A percentile compares a stretch with the other conserved stretches of the same genome.
These are phyloP conservation scores for Sporothrix brasiliensis DNA, from an alignment of 2,329 filamentous ascomycete species.

Conservation along the genomic window DNA sequence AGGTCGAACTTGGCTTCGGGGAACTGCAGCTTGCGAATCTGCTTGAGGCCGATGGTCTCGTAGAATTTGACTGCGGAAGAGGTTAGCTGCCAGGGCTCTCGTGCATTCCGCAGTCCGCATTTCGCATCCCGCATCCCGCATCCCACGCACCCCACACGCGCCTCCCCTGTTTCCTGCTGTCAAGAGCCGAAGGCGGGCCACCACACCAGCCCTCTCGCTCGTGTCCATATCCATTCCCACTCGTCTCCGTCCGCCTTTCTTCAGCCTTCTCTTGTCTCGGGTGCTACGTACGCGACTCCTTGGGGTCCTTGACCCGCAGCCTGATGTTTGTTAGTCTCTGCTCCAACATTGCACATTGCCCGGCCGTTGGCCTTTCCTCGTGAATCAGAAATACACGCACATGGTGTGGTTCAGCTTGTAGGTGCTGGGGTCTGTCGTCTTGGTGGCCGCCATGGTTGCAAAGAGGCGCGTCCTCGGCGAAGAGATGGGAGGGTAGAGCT, in stretches of 20 bases:
- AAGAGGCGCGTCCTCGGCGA: slow-evolving; percentile 13
- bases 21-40: slow-evolving; percentile 78
- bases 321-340: slow-evolving; percentile 48
- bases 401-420: slow-evolving; percentile 93
- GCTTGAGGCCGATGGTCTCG: slow-evolving; percentile 83
- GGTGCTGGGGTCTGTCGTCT: slow-evolving; percentile 68
- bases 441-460: slow-evolving; percentile 59
- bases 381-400: slow-evolving; percentile 48
- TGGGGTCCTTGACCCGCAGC: slow-evolving; percentile 93
- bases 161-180: slow-evolving; percentile 11
- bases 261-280: slow-evolving; percentile 3
- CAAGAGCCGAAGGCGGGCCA: neutral
- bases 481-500: neutral
- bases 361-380: neutral
- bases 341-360: neutral
- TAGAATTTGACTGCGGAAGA: slow-evolving; percentile 79
- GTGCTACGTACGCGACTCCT: slow-evolving; percentile 64
- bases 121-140: neutral
- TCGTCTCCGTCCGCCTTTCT: neutral
- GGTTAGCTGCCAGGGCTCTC: neutral
- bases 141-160: neutral
- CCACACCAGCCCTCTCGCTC: neutral
- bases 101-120: neutral
- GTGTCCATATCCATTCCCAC: neutral
- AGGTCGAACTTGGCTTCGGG: slow-evolving; percentile 91